Evolutionary conservation across 352 stramenopile species (phyloP), one percentile per base, ranked within the genome.

Genomic region (Pythium aquatile): DNA sequence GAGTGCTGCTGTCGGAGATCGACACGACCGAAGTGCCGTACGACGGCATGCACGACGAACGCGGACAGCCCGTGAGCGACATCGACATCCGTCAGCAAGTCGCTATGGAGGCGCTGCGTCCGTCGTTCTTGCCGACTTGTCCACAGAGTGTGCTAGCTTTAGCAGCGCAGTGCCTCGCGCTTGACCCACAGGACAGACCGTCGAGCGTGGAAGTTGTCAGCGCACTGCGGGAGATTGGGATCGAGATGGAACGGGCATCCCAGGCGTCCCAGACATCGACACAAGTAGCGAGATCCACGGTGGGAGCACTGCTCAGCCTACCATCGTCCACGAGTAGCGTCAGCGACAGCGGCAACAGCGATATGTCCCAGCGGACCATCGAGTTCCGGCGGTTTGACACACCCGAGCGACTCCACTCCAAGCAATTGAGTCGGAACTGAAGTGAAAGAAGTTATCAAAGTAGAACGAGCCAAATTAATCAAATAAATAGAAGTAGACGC

Each of bases 301-400:
- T 72, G 6, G 63, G 55, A 3, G 42, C 58, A 14, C 55, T 71
- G 10, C 20, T 51, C 9, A 37, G 49, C 9, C 29, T 72, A 33
- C 58, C 42, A 8, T 65, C 53, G 10, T 58, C 35, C 16, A 52
- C 64, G 14, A 68, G 59, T 44, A 70, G 53, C 28, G 53, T 52
- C 1, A 75, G 67, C 10, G 54, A 69, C 3, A 68, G 68, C 17
- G 33, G n/a, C 7, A 66, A 51, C 2, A 61, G 59, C 33, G 59
- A 74, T 46, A 66, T 58, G 59, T 76, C 69, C 7, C 66, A 71
- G 48, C 62, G 61, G 16, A 73, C 66, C n/a, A 73, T 79, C 53
- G 66, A 77, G 56, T 65, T 75, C 29, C 72, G 72, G 17, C 52
- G 55, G 7, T 60, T 64, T 46, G 5, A 42, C 30, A 42, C 48